Evolutionary conservation across 306 rosid genomes (phyloP).

Genomic region (Trifolium fragiferum): DNA sequence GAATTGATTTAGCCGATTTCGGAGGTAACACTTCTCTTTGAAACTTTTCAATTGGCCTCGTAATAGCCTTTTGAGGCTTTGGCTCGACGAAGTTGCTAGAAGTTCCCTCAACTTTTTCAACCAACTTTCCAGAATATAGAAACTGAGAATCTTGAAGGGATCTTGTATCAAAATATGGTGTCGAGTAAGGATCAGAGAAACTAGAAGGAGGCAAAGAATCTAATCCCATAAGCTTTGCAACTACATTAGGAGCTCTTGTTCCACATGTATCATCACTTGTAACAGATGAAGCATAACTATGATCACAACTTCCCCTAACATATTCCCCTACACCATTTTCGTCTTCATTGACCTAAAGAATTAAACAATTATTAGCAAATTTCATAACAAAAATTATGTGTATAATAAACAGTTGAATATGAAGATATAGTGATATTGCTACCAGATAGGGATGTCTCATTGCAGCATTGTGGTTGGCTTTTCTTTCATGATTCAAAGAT

Average conservation of each 20-base stretch:
- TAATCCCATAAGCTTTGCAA: slow-evolving; percentile 96
- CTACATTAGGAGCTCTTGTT: slow-evolving; percentile 73
- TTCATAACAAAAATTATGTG: background rate
- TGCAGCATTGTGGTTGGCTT: slow-evolving; percentile 54
- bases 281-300: slow-evolving; percentile 85
- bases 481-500: slow-evolving; percentile 58
- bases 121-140: slow-evolving; percentile 64
- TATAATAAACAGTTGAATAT: slow-evolving; percentile 14
- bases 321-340: slow-evolving; percentile 56
- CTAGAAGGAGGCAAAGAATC: slow-evolving; percentile 77
- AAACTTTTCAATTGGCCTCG: slow-evolving; percentile 85
- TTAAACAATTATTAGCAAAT: slow-evolving; percentile 7
- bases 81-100: slow-evolving; percentile 59
- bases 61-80: slow-evolving; percentile 58
- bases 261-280: slow-evolving; percentile 85
- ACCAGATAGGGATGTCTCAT: slow-evolving; percentile 60
- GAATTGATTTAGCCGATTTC: slow-evolving; percentile 87
- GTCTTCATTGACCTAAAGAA: slow-evolving; percentile 65
- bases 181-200: slow-evolving; percentile 64
- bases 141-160: slow-evolving; percentile 66
- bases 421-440: slow-evolving; percentile 31
- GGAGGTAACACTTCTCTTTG: slow-evolving; percentile 96
- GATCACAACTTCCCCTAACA: slow-evolving; percentile 69
- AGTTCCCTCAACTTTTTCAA: slow-evolving; percentile 52
- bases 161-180: slow-evolving; percentile 71